These are phyloP conservation scores for Dipteronia dyeriana DNA, from an alignment of 345 rosid species.

Conservation along the genomic window DNA sequence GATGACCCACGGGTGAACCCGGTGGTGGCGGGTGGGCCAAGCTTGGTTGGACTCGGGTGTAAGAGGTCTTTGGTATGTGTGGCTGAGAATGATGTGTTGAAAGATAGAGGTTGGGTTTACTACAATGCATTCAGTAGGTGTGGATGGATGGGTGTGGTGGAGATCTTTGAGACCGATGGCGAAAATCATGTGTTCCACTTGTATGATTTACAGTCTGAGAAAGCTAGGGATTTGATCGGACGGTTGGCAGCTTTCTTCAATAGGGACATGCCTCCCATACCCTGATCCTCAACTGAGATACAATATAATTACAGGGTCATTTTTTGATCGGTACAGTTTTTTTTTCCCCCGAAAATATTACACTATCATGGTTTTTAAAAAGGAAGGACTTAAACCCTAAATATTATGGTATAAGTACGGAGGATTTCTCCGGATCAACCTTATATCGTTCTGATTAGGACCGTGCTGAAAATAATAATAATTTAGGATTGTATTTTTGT, in stretches of 20 bases:
- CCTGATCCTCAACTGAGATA: too few relatives aligned
- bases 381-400: too few relatives aligned
- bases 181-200: slow-evolving; percentile 51
- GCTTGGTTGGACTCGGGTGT: slow-evolving; percentile 45
- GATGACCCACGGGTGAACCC: slow-evolving; percentile 69
- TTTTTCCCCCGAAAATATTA: too few relatives aligned
- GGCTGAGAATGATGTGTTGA: slow-evolving; percentile 55
- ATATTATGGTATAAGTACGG: too few relatives aligned
- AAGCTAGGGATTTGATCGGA: slow-evolving; percentile 37
- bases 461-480: too few relatives aligned
- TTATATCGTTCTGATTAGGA: too few relatives aligned
- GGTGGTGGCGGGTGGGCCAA: slow-evolving; percentile 36
- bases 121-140: slow-evolving; percentile 35
- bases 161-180: slow-evolving; percentile 39
- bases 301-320: too few relatives aligned
- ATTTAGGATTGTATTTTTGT: too few relatives aligned
- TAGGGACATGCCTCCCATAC: slow-evolving; percentile 25
- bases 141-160: slow-evolving; percentile 56
- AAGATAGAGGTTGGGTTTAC: slow-evolving; percentile 51
- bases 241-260: slow-evolving; percentile 43
- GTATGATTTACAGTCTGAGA: slow-evolving; percentile 28
- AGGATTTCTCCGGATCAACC: too few relatives aligned
- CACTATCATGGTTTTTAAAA: too few relatives aligned
- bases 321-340: too few relatives aligned
- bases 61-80: slow-evolving; percentile 48